Percentiles rank a stretch among this genome's conserved stretches.
Conservation (phyloP, 2,329 filamentous ascomycete species). For the Colletotrichum sp. region DNA sequence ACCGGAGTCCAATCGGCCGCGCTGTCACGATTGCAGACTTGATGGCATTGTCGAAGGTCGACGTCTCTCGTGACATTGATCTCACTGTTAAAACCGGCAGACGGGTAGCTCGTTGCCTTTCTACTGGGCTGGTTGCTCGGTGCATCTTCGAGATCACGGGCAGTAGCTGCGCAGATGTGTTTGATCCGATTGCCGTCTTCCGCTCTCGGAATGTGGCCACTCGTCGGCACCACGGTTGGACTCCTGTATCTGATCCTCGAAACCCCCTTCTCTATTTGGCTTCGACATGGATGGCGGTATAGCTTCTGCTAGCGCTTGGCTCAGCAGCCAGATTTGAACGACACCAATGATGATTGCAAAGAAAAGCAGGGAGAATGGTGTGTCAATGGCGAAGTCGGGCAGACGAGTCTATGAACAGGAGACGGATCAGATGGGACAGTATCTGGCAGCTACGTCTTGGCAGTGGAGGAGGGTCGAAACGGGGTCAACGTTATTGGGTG, state of each 20-base stretch:
- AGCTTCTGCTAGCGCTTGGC: neutral
- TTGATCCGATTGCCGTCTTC: neutral
- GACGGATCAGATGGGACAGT: neutral
- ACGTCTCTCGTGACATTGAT: neutral
- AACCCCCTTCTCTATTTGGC: neutral
- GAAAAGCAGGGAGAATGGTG: neutral
- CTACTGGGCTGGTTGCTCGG: neutral
- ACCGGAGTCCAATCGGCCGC: neutral
- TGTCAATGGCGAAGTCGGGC: neutral
- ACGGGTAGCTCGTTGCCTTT: neutral
- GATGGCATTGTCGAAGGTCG: neutral
- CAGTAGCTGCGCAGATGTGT: neutral
- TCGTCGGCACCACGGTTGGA: neutral
- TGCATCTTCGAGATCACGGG: neutral
- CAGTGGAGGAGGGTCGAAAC: neutral
- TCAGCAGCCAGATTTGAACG: neutral
- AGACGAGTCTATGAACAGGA: neutral
- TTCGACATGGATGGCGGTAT: neutral
- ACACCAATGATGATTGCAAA: neutral
- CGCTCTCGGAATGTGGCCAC: neutral
- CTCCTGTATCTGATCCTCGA: neutral
- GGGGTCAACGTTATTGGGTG: neutral
- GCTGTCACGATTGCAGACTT: neutral
- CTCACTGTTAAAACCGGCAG: neutral
- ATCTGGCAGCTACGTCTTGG: neutral